Percentiles rank a stretch among this genome's conserved stretches.
Conservation (phyloP, 2,329 filamentous ascomycete species). For the Cercospora janseana region DNA sequence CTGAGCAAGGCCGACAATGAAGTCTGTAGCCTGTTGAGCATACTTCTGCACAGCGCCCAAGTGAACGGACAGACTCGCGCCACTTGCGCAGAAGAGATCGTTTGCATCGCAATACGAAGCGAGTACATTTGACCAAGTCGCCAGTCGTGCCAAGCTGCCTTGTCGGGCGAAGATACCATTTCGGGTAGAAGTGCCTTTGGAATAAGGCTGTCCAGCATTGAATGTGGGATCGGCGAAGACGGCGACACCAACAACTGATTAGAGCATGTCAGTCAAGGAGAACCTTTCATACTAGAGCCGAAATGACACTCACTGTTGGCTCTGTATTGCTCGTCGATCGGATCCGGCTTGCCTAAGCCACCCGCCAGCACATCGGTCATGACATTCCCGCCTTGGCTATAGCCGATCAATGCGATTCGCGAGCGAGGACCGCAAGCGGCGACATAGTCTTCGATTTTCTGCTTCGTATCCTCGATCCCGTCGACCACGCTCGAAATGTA, state of each 20-base stretch:
- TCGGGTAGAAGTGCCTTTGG: slow-evolving; percentile 35
- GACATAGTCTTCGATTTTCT: slow-evolving; percentile 35
- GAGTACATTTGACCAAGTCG: slow-evolving; percentile 25
- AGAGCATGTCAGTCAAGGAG: neutral
- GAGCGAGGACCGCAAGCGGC: slow-evolving; percentile 27
- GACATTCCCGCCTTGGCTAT: slow-evolving; percentile 36
- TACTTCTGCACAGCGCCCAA: slow-evolving; percentile 21
- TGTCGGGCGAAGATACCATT: slow-evolving; percentile 31
- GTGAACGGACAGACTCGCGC: slow-evolving; percentile 24
- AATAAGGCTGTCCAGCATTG: slow-evolving; percentile 32
- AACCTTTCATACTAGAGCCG: neutral
- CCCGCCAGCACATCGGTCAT: slow-evolving; percentile 22
- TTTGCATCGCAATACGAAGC: slow-evolving; percentile 29
- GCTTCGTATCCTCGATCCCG: slow-evolving; percentile 36
- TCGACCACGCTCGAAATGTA: slow-evolving; percentile 31
- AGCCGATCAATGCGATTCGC: slow-evolving; percentile 41
- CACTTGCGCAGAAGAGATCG: slow-evolving; percentile 29
- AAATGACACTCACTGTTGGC: slow-evolving; percentile 27
- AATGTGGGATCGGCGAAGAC: slow-evolving; percentile 42
- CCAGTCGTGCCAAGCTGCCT: slow-evolving; percentile 19
- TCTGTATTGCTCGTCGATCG: slow-evolving; percentile 30
- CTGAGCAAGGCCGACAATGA: slow-evolving; percentile 20
- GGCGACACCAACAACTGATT: slow-evolving; percentile 38
- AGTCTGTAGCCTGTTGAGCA: slow-evolving; percentile 24
- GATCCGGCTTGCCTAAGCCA: slow-evolving; percentile 30